Evolutionary conservation across 139 green algal species (phyloP), one percentile per base, ranked within the genome.

Genomic region (Klebsormidium nitens): DNA sequence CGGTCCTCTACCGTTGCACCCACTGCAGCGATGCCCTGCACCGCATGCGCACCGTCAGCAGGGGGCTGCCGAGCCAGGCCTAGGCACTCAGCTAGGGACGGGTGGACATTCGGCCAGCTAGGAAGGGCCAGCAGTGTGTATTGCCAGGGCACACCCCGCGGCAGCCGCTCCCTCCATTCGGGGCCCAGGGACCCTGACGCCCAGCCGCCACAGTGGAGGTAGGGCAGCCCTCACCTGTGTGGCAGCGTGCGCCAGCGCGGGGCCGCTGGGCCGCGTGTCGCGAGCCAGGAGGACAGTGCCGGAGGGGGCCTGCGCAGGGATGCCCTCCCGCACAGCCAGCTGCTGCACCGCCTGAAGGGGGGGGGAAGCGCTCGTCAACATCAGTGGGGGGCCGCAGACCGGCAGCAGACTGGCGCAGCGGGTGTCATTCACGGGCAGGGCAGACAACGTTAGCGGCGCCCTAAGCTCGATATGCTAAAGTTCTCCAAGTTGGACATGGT

Each of bases 161-260:
- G n/a, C n/a, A n/a, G n/a, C n/a, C n/a, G n/a, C n/a, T n/a, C n/a
- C 26, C 42, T 26, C 11, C 42, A 50, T 50, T 14, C 42, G 14
- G 11, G 11, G 42, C 42, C 42, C 42, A 50, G 11, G 14, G 11
- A 50, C 14, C 42, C 42, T 50, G 8, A 8, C 14, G 11, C 42
- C 42, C 42, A 50, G 14, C 11, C 11, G 42, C 42, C 42, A 8
- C 42, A 14, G 14, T 50, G n/a, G n/a, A n/a, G n/a, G 11, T 26
- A 50, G 42, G 14, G 42, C 8, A 50, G 14, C 42, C 6, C 40
- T 38, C 55, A 65, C 69, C 63, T 78, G 42, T 35, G 55, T 46
- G 23, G 63, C 69, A 5, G 85, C 85, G 1, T 85, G 90, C 2
- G 87, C 63, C 29, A 99, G 82, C 14, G 1, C 48, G 0, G 50